Base-by-base conservation (phyloP, 768 basidiomycete genomes). In the Russula sp. region DNA sequence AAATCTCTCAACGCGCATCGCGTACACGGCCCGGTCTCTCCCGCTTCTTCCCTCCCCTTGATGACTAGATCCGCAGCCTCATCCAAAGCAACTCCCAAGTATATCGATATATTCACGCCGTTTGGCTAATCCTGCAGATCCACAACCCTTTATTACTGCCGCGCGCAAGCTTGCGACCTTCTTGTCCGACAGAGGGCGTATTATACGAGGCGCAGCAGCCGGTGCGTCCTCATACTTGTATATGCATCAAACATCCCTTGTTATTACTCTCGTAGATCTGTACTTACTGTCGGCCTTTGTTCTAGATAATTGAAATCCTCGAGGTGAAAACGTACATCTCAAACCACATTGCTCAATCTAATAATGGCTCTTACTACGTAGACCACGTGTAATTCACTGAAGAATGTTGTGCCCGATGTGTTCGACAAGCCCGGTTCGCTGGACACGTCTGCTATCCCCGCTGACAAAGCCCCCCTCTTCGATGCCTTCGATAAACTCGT, bases 11-110 rank as follows among this genome's bases (percentile, higher is more conserved):
- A 46, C 44, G n/a, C 44, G 44, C 44, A n/a, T 46, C 44, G 46
- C 46, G 22, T 48, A 2, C 26, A 11, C 51, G 51, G 51, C 28
- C 51, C 28, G 51, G 51, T n/a, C 28, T 10, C 16, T 32, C 30
- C 44, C 44, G 14, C 38, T 9, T 20, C 6, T 20, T 7, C n/a
- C 42, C 49, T 5, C 24, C 18, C 28, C 32, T 20, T 38, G 11
- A 63, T 63, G 62, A 57, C 18, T n/a, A 55, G 5, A 40, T 51
- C 63, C 40, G 20, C 5, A 55, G 52, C 20, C 64, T 61, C 55
- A 28, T 65, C 11, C 48, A 61, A 7, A 61, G 8, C 49, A 65
- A 65, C 49, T 24, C 60, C 18, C 54, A 65, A n/a, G 61, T 61
- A 42, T 65, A 52, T 57, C 60, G 59, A 34, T 61, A 30, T 52